Evolutionary conservation across 139 green algal species (phyloP).

Genomic region (Ettlia oleoabundans): DNA sequence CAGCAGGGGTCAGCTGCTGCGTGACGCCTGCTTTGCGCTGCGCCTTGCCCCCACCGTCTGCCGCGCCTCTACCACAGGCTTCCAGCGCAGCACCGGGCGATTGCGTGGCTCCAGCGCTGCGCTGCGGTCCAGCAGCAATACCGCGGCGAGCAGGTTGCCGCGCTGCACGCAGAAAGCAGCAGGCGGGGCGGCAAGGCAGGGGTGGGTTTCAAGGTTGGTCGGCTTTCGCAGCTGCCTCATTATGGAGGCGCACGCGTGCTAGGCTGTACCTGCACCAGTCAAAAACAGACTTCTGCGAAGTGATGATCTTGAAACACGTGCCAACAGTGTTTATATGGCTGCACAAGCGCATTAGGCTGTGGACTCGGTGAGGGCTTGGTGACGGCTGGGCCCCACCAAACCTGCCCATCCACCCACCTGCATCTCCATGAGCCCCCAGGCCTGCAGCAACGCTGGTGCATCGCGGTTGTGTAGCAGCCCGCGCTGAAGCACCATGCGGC

Average conservation of each 20-base stretch:
- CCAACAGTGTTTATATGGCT: no score
- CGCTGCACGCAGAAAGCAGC: constrained; percentile 50
- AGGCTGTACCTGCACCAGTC: no score
- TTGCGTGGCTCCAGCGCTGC: constrained; percentile 49
- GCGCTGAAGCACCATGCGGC: constrained; percentile 63
- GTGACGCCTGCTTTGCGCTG: not conserved
- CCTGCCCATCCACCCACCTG: not conserved
- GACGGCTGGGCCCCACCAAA: not conserved
- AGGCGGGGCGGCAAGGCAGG: not conserved
- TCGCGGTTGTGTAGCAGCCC: constrained; percentile 68
- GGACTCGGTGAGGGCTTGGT: no score
- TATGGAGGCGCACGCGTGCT: no score
- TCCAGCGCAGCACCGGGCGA: constrained; percentile 61
- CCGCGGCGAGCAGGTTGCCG: constrained; percentile 72
- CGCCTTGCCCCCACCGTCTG: constrained; percentile 15
- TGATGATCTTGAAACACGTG: no score
- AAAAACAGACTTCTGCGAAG: no score
- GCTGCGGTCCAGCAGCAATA: constrained; percentile 70
- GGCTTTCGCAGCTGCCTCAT: no score
- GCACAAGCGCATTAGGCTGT: no score
- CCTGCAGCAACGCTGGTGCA: constrained; percentile 56
- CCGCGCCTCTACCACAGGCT: constrained; percentile 42
- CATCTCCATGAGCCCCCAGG: constrained; percentile 81
- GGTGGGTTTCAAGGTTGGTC: no score
- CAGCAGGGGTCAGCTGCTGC: not conserved